Evolutionary conservation across 2,329 filamentous ascomycete species (phyloP).

Genomic region (Davidsoniella australis): DNA sequence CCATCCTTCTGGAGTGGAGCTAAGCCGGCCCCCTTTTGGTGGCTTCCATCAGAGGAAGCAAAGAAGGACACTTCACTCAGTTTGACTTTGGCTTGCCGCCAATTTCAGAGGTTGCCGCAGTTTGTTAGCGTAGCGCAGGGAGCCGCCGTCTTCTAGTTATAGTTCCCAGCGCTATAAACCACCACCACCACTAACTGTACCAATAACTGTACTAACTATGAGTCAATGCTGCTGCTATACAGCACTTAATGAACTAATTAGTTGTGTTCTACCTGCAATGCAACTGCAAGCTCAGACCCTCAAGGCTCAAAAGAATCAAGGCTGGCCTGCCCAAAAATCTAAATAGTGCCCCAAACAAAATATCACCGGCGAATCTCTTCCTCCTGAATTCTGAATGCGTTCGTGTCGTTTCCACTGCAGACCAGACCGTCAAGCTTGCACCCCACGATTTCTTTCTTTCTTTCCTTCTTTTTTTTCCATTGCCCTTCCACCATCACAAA

Average conservation of each 20-base stretch:
- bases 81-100: neutral
- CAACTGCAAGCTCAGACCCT: too few relatives aligned
- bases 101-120: too few relatives aligned
- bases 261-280: too few relatives aligned
- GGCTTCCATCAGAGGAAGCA: neutral
- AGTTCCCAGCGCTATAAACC: too few relatives aligned
- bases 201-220: too few relatives aligned
- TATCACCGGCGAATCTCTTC: constrained; percentile 4
- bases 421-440: constrained; percentile 5
- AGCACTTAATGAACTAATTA: neutral
- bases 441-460: constrained; percentile 1
- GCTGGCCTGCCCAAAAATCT: too few relatives aligned
- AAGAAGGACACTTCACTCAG: constrained; percentile 10
- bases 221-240: too few relatives aligned
- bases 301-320: neutral
- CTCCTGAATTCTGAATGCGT: constrained; percentile 3
- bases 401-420: constrained; percentile 10
- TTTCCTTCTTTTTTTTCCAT: constrained; percentile 1
- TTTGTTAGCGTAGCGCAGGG: too few relatives aligned
- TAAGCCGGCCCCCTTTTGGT: constrained; percentile 8
- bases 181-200: too few relatives aligned
- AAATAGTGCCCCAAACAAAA: neutral
- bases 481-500: constrained; percentile 1
- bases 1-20: constrained; percentile 8
- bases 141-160: too few relatives aligned